Percentiles rank a stretch among this genome's conserved stretches.
These are phyloP conservation scores for Cubamyces lactineus DNA, from an alignment of 768 basidiomycete species.

Conservation along the genomic window DNA sequence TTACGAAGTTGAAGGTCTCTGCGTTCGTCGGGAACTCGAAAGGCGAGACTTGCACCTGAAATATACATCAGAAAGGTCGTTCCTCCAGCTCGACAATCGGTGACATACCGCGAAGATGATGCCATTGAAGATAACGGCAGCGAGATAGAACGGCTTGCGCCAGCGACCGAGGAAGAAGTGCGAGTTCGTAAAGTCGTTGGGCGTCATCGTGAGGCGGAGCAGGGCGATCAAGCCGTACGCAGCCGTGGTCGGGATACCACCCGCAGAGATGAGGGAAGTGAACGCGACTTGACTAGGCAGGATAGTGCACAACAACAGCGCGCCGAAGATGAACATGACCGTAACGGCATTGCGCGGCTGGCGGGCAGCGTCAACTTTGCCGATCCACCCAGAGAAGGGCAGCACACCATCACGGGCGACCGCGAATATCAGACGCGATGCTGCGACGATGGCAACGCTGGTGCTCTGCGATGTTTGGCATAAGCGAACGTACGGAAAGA, in stretches of 20 bases:
- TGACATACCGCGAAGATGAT: constrained; percentile 69
- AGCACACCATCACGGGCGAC: constrained; percentile 94
- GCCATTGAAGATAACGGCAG: constrained; percentile 70
- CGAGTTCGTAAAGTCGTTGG: constrained; percentile 70
- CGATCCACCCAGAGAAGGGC: constrained; percentile 83
- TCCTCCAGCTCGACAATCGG: no score
- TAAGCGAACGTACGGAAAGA: not conserved
- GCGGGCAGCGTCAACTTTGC: constrained; percentile 65
- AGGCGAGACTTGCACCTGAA: constrained; percentile 80
- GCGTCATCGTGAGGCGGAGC: constrained; percentile 78
- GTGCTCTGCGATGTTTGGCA: constrained; percentile 60
- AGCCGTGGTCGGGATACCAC: constrained; percentile 84
- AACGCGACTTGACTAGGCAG: constrained; percentile 91
- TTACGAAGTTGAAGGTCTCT: constrained; percentile 82
- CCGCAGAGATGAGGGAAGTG: constrained; percentile 87
- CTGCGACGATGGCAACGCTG: constrained; percentile 84
- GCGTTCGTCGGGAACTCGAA: constrained; percentile 84
- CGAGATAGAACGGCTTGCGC: constrained; percentile 68
- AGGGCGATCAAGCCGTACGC: constrained; percentile 84
- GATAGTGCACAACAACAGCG: constrained; percentile 80
- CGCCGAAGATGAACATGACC: constrained; percentile 82
- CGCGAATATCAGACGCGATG: constrained; percentile 87
- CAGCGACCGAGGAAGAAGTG: constrained; percentile 73
- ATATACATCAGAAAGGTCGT: not conserved
- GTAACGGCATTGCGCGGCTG: constrained; percentile 87